Evolutionary conservation across 306 rosid species (phyloP).

Genomic region (Mucuna pruriens): DNA sequence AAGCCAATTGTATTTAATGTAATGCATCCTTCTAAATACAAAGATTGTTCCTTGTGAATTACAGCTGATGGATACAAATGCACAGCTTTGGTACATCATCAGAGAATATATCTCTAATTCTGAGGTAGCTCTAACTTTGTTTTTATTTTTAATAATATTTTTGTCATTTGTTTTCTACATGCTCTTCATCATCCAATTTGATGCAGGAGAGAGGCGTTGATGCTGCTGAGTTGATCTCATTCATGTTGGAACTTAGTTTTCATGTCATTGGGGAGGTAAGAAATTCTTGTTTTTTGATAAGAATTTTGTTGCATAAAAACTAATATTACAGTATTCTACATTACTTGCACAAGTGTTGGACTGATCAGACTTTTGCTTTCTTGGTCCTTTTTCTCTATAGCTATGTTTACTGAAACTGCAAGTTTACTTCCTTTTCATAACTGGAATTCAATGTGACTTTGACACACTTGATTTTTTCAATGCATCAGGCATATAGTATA

Average conservation of each 20-base stretch:
- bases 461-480: conserved; percentile 31
- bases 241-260: conserved; percentile 96
- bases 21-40: conserved; percentile 41
- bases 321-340: conserved; percentile 17
- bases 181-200: conserved; percentile 36
- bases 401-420: conserved; percentile 14
- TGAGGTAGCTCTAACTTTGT: conserved; percentile 61
- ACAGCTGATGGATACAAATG: conserved; percentile 97
- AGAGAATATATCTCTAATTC: conserved; percentile 95
- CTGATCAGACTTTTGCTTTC: conserved; percentile 7
- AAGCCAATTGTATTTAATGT: conserved; percentile 40
- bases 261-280: conserved; percentile 94
- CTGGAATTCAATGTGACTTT: conserved; percentile 29
- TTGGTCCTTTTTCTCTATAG: conserved; percentile 10
- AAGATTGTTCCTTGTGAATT: conserved; percentile 45
- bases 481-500: conserved; percentile 74
- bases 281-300: conserved; percentile 26
- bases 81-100: conserved; percentile 97
- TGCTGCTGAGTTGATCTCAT: conserved; percentile 86
- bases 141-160: not conserved
- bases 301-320: conserved; percentile 11
- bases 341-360: conserved; percentile 15
- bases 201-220: conserved; percentile 87
- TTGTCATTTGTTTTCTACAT: conserved; percentile 27
- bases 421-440: conserved; percentile 20